A percentile compares a stretch with the other conserved stretches of the same genome.
Conservation (phyloP, 306 rosid species). For the Myrica gale region DNA sequence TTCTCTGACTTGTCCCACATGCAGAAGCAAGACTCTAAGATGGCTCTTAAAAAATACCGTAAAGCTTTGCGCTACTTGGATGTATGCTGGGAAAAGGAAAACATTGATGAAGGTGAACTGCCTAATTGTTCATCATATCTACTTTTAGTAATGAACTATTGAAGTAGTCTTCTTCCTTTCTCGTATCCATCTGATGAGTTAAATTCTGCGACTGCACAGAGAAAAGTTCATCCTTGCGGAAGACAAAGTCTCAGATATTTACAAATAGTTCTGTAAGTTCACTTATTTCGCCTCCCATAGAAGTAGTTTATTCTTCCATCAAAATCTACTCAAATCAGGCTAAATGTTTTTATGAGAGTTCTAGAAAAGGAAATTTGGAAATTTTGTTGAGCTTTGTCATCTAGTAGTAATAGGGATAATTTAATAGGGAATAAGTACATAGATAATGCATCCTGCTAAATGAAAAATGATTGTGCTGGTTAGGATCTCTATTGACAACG, state of each 20-base stretch:
- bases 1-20: background rate
- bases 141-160: background rate
- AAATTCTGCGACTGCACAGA: slow-evolving; percentile 29
- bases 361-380: background rate
- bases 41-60: slow-evolving; percentile 50
- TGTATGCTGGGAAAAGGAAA: slow-evolving; percentile 56
- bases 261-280: slow-evolving; percentile 53
- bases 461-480: background rate
- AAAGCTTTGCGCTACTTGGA: slow-evolving; percentile 59
- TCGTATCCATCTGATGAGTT: slow-evolving; percentile 20
- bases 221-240: slow-evolving; percentile 45
- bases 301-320: slow-evolving; percentile 1
- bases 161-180: slow-evolving; percentile 9
- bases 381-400: background rate
- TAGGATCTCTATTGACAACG: background rate
- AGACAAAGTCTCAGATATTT: slow-evolving; percentile 55
- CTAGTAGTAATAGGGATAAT: background rate
- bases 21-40: slow-evolving; percentile 51
- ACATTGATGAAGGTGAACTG: slow-evolving; percentile 47
- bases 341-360: background rate
- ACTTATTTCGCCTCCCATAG: slow-evolving; percentile 2
- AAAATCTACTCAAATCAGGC: background rate
- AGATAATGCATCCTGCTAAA: background rate
- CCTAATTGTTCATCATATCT: background rate
- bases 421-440: background rate